Percentiles rank a stretch among this genome's conserved stretches.
Conservation (phyloP, 768 basidiomycete genomes). For the Psilocybe azurescens region DNA sequence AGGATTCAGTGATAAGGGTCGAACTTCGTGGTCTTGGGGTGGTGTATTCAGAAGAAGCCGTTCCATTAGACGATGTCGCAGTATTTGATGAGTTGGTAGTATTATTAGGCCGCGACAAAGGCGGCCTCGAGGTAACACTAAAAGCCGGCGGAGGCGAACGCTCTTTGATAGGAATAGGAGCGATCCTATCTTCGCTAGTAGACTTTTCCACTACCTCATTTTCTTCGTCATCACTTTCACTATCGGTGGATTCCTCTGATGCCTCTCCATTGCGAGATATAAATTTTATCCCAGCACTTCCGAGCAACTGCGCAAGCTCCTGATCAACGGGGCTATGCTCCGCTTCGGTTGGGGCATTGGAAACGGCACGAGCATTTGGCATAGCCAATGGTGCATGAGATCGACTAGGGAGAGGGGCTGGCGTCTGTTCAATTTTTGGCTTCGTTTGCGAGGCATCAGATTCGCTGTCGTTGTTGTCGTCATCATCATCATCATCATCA, state of each 20-base stretch:
- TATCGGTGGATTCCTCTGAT: constrained; percentile 32
- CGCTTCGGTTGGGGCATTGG: constrained; percentile 10
- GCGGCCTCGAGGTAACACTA: constrained; percentile 65
- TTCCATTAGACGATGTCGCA: constrained; percentile 6
- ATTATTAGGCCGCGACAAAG: constrained; percentile 34
- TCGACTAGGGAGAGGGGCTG: not conserved
- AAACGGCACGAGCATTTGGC: constrained; percentile 8
- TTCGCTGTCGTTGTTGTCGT: not conserved
- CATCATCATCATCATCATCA: not conserved
- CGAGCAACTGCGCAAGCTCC: constrained; percentile 47
- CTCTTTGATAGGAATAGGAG: constrained; percentile 65
- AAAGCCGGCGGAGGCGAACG: constrained; percentile 61
- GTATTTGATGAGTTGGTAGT: constrained; percentile 2
- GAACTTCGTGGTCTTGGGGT: constrained; percentile 43
- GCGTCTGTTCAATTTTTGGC: not conserved
- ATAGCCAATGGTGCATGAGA: constrained; percentile 1
- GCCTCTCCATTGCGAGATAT: constrained; percentile 43
- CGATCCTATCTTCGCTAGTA: constrained; percentile 35
- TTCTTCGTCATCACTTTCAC: constrained; percentile 31
- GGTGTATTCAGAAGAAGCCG: constrained; percentile 5
- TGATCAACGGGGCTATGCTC: constrained; percentile 42
- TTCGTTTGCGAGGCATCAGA: not conserved
- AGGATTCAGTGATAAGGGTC: constrained; percentile 38
- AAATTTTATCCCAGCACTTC: constrained; percentile 41
- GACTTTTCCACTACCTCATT: constrained; percentile 21